Percentiles rank a stretch among this genome's conserved stretches.
Conservation (phyloP, 441 rosid genomes). For the Corymbia citriodora region DNA sequence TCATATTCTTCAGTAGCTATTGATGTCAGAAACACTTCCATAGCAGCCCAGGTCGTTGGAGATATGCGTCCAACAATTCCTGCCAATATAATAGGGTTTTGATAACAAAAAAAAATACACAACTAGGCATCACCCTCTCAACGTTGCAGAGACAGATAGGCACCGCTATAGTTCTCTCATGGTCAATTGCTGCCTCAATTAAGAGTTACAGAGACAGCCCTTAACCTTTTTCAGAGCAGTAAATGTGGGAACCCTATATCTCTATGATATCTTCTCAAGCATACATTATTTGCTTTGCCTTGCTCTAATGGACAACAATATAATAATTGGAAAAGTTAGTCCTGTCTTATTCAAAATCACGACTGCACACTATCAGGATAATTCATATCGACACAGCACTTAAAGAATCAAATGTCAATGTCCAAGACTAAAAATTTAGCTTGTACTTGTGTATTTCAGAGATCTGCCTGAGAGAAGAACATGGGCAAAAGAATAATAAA, state of each 20-base stretch:
- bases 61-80: conserved; percentile 99
- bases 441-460: neutral
- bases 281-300: neutral
- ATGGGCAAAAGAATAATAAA: neutral
- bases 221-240: neutral
- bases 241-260: neutral
- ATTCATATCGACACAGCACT: neutral
- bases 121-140: neutral
- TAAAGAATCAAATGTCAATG: neutral
- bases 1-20: conserved; percentile 82
- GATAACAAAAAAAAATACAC: neutral
- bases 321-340: neutral
- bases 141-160: neutral
- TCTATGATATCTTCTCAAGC: neutral
- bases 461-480: neutral
- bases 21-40: conserved; percentile 86
- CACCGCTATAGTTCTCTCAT: neutral
- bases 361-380: neutral
- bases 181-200: neutral
- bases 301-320: neutral
- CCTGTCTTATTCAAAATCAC: neutral
- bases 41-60: conserved; percentile 93
- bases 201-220: neutral
- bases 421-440: neutral
- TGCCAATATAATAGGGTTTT: conserved; percentile 17